phyloP scores from a whole-genome alignment of 495 filamentous ascomycete genomes.

The Chaetomidium leptoderma region DNA sequence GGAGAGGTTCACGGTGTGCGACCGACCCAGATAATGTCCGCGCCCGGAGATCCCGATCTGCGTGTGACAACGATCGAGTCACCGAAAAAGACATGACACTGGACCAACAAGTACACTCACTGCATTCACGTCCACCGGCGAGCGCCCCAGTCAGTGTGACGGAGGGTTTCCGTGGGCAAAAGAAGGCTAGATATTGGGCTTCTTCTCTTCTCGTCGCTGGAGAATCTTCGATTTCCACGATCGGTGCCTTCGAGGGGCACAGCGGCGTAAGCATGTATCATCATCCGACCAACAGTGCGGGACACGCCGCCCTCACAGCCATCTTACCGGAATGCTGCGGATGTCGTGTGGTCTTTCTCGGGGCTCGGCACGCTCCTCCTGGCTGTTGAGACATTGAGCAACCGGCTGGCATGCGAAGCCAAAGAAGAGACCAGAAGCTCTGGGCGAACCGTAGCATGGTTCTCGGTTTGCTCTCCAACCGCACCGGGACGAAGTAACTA shows the following conservation, averaged over 20 bases:
- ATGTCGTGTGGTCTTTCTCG: background rate
- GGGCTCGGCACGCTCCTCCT: background rate
- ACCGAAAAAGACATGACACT: too few species aligned
- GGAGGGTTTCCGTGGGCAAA: too few species aligned
- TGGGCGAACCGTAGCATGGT: too few species aligned
- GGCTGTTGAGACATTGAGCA: background rate
- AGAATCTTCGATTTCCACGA: background rate
- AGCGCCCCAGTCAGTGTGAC: background rate
- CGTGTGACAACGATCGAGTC: background rate
- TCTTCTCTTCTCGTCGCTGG: background rate
- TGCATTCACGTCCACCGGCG: background rate
- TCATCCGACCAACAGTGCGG: background rate
- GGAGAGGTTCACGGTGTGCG: background rate
- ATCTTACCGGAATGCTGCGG: background rate
- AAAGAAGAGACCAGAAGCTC: too few species aligned
- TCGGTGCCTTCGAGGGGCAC: background rate
- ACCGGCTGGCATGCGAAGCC: background rate
- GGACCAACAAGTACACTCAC: too few species aligned
- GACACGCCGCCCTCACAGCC: conserved; percentile 3
- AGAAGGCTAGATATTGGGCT: background rate
- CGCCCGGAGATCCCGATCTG: conserved; percentile 2
- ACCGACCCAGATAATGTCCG: background rate
- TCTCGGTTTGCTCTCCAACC: background rate
- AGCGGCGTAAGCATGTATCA: background rate
- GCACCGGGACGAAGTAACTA: too few species aligned